These are phyloP conservation scores for Glarea lozoyensis DNA, from an alignment of 495 filamentous ascomycete genomes.

Conservation along the genomic window DNA sequence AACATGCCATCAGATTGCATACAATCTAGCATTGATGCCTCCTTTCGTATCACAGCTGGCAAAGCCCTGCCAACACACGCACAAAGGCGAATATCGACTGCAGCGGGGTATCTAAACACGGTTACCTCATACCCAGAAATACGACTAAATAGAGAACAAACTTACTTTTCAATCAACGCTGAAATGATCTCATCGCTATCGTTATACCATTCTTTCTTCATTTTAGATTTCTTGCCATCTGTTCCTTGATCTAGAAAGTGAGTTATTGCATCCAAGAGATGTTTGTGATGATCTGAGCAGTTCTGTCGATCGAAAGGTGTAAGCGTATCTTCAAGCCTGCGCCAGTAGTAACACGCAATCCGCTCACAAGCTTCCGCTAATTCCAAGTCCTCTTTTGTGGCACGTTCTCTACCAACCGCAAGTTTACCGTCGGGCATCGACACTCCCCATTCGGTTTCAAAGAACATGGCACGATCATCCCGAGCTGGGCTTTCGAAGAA, in stretches of 20 bases:
- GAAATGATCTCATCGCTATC: neutral
- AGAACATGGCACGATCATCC: neutral
- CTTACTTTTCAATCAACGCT: neutral
- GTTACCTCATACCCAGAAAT: slow-evolving; percentile 25
- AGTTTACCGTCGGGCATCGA: neutral
- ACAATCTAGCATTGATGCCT: slow-evolving; percentile 29
- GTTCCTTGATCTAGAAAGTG: neutral
- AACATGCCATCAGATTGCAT: slow-evolving; percentile 31
- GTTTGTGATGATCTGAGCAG: neutral
- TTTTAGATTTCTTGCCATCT: neutral
- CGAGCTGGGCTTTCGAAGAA: neutral
- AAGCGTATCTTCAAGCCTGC: neutral
- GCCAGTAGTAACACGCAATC: neutral
- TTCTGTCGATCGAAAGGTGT: slow-evolving; percentile 13
- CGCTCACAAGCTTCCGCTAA: neutral
- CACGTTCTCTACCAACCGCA: slow-evolving; percentile 27
- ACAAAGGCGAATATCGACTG: slow-evolving; percentile 4
- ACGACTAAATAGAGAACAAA: slow-evolving; percentile 26
- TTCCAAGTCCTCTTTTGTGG: slow-evolving; percentile 13
- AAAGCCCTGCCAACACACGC: slow-evolving; percentile 28
- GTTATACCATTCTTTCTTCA: neutral
- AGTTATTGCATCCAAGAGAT: neutral
- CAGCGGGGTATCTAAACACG: neutral
- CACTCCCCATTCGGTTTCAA: neutral
- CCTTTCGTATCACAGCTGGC: slow-evolving; percentile 26